phyloP scores from a whole-genome alignment of 1,284 basidiomycete genomes.

The Ustilago trichophora region DNA sequence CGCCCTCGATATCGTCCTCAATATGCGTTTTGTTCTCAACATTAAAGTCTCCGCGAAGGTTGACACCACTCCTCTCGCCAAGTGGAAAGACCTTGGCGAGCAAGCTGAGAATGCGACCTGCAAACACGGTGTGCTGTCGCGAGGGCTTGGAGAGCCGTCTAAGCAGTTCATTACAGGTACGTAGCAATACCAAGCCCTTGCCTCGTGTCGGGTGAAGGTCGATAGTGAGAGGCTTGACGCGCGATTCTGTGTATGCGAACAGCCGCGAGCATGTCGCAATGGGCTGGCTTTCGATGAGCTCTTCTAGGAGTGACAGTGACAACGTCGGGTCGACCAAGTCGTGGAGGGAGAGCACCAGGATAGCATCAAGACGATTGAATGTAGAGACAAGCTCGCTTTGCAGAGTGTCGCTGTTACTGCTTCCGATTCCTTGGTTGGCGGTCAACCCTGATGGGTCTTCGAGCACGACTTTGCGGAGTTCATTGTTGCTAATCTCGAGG shows the following conservation, averaged over 20 bases:
- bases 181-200: constrained; percentile 82
- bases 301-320: constrained; percentile 49
- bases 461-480: constrained; percentile 38
- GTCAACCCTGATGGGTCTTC: constrained; percentile 18
- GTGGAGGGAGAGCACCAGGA: constrained; percentile 36
- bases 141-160: constrained; percentile 84
- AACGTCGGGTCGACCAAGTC: constrained; percentile 49
- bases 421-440: neutral
- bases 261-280: constrained; percentile 48
- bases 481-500: constrained; percentile 44
- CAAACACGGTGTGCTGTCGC: constrained; percentile 78
- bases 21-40: constrained; percentile 71
- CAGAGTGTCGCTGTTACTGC: neutral
- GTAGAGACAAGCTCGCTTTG: constrained; percentile 6
- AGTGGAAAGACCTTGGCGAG: constrained; percentile 84
- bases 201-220: constrained; percentile 81
- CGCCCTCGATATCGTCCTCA: constrained; percentile 30
- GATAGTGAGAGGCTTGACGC: constrained; percentile 49
- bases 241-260: constrained; percentile 51
- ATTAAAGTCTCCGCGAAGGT: constrained; percentile 80
- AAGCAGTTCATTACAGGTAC: constrained; percentile 85
- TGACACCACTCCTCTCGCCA: constrained; percentile 87
- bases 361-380: constrained; percentile 47
- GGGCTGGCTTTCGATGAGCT: constrained; percentile 51
- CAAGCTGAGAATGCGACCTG: constrained; percentile 85